Evolutionary conservation across 2,329 filamentous ascomycete species (phyloP), one percentile per base, ranked within the genome.

Genomic region (Apiospora rasikravindrae): DNA sequence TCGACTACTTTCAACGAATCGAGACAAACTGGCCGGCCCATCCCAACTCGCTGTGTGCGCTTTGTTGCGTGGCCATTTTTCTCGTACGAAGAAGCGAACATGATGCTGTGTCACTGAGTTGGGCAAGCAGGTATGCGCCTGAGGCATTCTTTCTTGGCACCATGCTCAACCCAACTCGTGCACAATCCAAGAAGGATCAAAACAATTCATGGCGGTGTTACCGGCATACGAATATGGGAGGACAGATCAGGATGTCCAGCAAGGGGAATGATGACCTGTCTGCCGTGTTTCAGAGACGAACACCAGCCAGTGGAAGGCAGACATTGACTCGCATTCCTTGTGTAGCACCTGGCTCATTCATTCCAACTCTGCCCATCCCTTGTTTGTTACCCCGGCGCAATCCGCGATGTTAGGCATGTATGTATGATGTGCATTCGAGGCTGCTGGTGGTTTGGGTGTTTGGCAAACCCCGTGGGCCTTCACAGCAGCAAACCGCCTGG

Each of bases 111-210:
- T 45, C 47, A 45, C 67, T 29, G 51, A 67, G 66, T 71, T 72
- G 44, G 71, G 74, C 76, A 74, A 75, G 74, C 74, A 64, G 57
- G 57, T 40, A 40, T 64, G 57, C 57, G 67, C 69, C 29, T 16
- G 22, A 44, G 24, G 69, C 49, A 70, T 53, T 61, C 51, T 53
- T 29, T 24, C 33, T 47, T 26, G 53, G 8, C 53, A 73, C 76
- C 75, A 75, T 74, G 75, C 73, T 61, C 57, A 61, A 33, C 57
- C 40, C 33, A 64, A 40, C 57, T 40, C 8, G 57, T 40, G 57
- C 57, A 64, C 53, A 61, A 61, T 61, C 53, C 53, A 37, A 37
- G 57, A 40, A 29, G 57, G n/a, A 64, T 19, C 33, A 33, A n/a
- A n/a, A n/a, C 57, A 64, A 33, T 64, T 40, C 57, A 64, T 33